Base-by-base conservation (phyloP, 208 protist genomes). In the Leishmania aethiopica region DNA sequence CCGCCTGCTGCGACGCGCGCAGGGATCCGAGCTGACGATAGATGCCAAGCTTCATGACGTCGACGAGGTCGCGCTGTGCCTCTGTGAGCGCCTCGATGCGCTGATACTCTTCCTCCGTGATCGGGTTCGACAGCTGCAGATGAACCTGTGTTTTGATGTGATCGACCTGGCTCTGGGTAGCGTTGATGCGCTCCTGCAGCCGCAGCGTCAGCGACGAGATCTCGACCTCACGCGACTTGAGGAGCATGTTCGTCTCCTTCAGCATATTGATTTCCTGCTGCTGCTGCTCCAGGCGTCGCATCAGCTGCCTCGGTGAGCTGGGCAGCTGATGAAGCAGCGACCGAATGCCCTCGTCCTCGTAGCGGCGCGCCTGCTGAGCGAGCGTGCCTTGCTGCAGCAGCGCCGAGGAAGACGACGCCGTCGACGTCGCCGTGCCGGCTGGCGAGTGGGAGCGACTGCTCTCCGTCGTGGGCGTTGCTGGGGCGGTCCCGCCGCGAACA, bases 141-240 rank as follows among this genome's bases (percentile, higher is more conserved):
- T 92, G 90, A 7, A 97, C 80, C 37, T 96, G 89, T 6, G 87
- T 60, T 78, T 97, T 97, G 70, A 97, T 91, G 59, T 86, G 88
- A 60, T 95, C 92, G 4, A 97, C 92, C 74, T 97, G 94, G n/a
- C 80, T 88, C 84, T 97, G 94, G n/a, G 93, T 96, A 8, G 87
- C 77, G 71, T 82, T 84, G 75, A 97, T 94, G 77, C 94, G 90
- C 77, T 97, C 88, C 71, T 97, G 92, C 64, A 97, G 85, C 32
- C 82, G 88, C 64, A 96, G 70, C 67, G 92, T 90, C 59, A 97
- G 82, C 59, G 92, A 81, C 5, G 92, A 93, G 15, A 97, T 91
- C 74, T 97, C 92, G 60, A 97, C 85, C 75, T 97, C 94, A 7
- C 91, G 90, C 0, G 91, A 78, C n/a, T 92, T 88, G 22, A 97